Base-by-base conservation (phyloP, 2,329 filamentous ascomycete genomes). In the Calonectria pseudoreteaudii region DNA sequence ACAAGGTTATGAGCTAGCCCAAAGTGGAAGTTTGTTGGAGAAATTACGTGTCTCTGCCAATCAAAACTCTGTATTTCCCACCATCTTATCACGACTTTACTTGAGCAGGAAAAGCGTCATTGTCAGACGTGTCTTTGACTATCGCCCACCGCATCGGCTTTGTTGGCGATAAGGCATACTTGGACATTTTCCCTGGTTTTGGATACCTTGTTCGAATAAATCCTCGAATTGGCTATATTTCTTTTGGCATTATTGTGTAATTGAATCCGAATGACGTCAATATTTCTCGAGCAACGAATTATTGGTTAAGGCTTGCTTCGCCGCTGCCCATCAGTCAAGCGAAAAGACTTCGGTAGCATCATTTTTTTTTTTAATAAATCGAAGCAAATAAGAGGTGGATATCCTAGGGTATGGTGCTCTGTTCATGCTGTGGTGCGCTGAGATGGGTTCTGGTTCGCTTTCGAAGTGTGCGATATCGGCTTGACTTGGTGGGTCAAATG, bases 11-110 rank as follows among this genome's bases (percentile, higher is more conserved):
- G 14, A 14, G 10, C 53, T 58, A 58, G 34, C 53, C 31, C 23
- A 34, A 58, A 58, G 53, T 58, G 53, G 53, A 58, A 58, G 53
- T 31, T 58, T 58, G 31, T n/a, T 58, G 53, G 53, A 58, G 53
- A 58, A 16, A n/a, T 8, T 23, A 13, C n/a, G 4, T 7, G 10
- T 20, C 3, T 58, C 13, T 58, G 11, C 53, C 53, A 58, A 58
- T 58, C 31, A 36, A 7, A 14, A 11, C 1, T 8, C 31, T 2
- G 23, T n/a, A 9, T 16, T 38, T 58, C 31, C 53, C 10, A 38
- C 4, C n/a, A n/a, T n/a, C 7, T 36, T 36, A 58, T 58, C 53
- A 36, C 31, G 7, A 6, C 44, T 20, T 23, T 47, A 20, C 44
- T 13, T 47, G 10, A n/a, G 10, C 10, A 20, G 44, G 44, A 47